Evolutionary conservation across 2,329 filamentous ascomycete species (phyloP), one percentile per base, ranked within the genome.

Genomic region (Pestalotiopsis fici): DNA sequence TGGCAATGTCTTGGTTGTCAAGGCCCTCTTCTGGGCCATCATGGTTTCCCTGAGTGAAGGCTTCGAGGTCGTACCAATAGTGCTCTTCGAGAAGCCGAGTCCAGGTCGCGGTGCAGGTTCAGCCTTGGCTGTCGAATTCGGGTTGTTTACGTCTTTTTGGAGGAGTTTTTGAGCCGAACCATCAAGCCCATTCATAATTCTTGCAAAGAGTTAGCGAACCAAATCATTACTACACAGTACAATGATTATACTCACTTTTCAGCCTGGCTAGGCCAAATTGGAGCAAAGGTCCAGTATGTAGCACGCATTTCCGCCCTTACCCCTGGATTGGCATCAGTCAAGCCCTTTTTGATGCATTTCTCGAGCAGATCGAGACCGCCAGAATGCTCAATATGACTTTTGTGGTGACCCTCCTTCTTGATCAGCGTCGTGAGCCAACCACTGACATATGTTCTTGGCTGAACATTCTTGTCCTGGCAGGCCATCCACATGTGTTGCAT

Each of bases 391-490:
- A 98, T 85, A 54, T 94, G 90, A 69, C 83, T 88, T 81, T 94
- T 97, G 80, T 97, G 93, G 70, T 88, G 86, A 1, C 88, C 83
- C 76, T 97, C 93, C 73, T 93, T 93, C 72, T 87, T 90, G 50
- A 99, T 81, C 23, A 98, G 79, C 1, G 91, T 97, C 79, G 91
- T 93, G 35, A 98, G 82, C 96, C 96, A 99, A 7, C 87, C 90
- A 2, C 92, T 86, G 1, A 91, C 91, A 78, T 91, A 97, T 1
- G 88, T 88, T 69, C 96, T 90, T 18, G 95, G 91, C 75, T 96
- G 92, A 2, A 95, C 91, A 75, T 98, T 98, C 83, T 98, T 98
- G 82, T 99, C 95, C 77, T 97, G 92, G 69, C 88, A 92, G 27
- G 95, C 95, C 65, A 83, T 82, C 83, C 90, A 93, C 60, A 98